phyloP scores from a whole-genome alignment of 768 basidiomycete species.

The Mycena sanguinolenta region DNA sequence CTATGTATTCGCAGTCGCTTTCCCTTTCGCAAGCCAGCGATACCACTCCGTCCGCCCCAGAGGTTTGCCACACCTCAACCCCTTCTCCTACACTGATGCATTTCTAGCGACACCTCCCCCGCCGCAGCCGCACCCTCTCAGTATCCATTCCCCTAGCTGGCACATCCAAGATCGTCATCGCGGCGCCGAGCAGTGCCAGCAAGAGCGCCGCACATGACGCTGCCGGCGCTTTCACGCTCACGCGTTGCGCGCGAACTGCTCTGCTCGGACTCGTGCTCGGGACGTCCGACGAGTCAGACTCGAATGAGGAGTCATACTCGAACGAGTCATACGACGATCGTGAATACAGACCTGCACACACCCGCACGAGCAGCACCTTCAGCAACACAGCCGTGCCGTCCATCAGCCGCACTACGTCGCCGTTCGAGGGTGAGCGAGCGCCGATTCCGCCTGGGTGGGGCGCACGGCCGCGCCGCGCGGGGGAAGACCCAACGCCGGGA shows the following conservation, averaged over 20 bases:
- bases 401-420: slow-evolving; percentile 34
- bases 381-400: slow-evolving; percentile 27
- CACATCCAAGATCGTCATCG: slow-evolving; percentile 22
- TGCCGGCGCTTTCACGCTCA: slow-evolving; percentile 35
- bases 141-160: slow-evolving; percentile 13
- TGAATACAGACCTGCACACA: neutral
- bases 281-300: slow-evolving; percentile 9
- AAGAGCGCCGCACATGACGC: slow-evolving; percentile 5
- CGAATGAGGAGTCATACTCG: neutral
- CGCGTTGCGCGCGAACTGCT: slow-evolving; percentile 32
- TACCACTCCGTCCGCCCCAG: neutral
- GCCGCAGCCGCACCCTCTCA: slow-evolving; percentile 24
- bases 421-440: slow-evolving; percentile 24
- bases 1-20: slow-evolving; percentile 7
- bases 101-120: slow-evolving; percentile 12
- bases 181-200: slow-evolving; percentile 15
- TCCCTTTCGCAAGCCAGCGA: slow-evolving; percentile 1
- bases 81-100: neutral
- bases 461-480: neutral
- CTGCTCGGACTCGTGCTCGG: slow-evolving; percentile 6
- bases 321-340: neutral
- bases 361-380: slow-evolving; percentile 5
- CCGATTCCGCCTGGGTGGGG: slow-evolving; percentile 27
- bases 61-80: neutral
- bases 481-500: neutral